Evolutionary conservation across 73 alveolate species (phyloP).

Genomic region (Tetrahymena thermophila): DNA sequence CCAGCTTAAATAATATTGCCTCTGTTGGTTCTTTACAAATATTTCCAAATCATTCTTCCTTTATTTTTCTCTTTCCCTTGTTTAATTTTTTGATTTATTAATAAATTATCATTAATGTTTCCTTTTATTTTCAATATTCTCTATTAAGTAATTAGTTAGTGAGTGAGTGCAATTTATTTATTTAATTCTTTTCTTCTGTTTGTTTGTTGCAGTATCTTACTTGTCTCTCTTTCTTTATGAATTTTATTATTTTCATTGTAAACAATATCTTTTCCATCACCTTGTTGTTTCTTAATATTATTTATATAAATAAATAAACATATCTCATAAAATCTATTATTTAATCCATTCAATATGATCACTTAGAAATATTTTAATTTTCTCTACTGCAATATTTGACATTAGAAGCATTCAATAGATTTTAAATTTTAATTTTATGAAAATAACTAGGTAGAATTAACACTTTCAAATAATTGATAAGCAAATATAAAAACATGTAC

Average conservation of each 20-base stretch:
- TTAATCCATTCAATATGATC: not conserved
- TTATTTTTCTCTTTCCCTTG: not conserved
- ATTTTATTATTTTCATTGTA: not conserved
- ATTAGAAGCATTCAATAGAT: too few species aligned
- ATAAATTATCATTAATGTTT: not conserved
- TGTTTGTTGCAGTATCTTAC: not conserved
- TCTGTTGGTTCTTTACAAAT: not conserved
- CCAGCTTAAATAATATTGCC: not conserved
- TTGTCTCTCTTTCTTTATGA: not conserved
- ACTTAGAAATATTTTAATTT: too few species aligned
- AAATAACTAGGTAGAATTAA: not conserved
- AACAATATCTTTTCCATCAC: not conserved
- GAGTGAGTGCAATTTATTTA: too few species aligned
- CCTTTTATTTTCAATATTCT: not conserved
- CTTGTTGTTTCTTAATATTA: not conserved
- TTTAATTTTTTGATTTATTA: not conserved
- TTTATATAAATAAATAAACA: too few species aligned
- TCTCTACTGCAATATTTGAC: not conserved
- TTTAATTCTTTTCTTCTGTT: not conserved
- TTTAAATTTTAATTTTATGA: too few species aligned
- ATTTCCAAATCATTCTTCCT: conserved; percentile 1
- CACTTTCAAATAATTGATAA: not conserved
- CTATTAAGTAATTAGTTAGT: too few species aligned
- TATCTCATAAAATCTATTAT: not conserved
- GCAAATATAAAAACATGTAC: not conserved